These are phyloP conservation scores for Trichosporon faecale DNA, from an alignment of 1,284 basidiomycete species.

Conservation along the genomic window DNA sequence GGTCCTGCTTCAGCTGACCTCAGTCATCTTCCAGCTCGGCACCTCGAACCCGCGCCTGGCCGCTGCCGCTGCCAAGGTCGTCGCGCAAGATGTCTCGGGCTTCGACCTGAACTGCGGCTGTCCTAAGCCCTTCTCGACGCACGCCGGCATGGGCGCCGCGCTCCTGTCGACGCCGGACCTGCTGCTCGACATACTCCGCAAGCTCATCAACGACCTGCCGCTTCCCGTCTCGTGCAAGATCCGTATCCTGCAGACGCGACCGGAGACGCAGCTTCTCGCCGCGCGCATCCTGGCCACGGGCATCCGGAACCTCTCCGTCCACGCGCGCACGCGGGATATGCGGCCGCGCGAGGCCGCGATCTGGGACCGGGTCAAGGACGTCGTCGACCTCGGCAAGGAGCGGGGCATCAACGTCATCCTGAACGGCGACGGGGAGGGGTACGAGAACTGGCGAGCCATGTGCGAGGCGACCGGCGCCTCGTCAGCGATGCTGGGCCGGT, in stretches of 20 bases:
- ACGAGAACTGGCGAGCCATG: constrained; percentile 72
- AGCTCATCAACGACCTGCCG: constrained; percentile 69
- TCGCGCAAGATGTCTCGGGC: constrained; percentile 86
- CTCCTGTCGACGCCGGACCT: constrained; percentile 87
- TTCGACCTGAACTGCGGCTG: constrained; percentile 67
- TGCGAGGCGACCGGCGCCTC: constrained; percentile 76
- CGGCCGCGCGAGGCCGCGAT: constrained; percentile 76
- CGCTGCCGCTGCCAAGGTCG: constrained; percentile 80
- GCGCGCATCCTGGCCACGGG: constrained; percentile 82
- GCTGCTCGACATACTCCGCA: constrained; percentile 77
- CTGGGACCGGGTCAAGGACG: constrained; percentile 73
- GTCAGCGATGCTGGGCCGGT: constrained; percentile 93
- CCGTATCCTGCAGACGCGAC: constrained; percentile 77
- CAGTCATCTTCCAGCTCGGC: constrained; percentile 72
- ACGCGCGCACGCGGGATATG: constrained; percentile 94
- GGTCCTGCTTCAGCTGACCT: neutral
- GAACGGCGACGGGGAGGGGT: constrained; percentile 88
- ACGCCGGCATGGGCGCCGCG: constrained; percentile 94
- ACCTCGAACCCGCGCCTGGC: constrained; percentile 84
- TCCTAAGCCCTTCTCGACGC: constrained; percentile 93
- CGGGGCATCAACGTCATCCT: constrained; percentile 76
- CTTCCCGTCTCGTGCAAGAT: constrained; percentile 91
- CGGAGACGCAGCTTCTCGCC: constrained; percentile 82
- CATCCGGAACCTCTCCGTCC: constrained; percentile 84
- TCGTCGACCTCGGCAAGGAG: constrained; percentile 63